Evolutionary conservation across 352 stramenopile genomes (phyloP).

Genomic region (Globisporangium radiosum): DNA sequence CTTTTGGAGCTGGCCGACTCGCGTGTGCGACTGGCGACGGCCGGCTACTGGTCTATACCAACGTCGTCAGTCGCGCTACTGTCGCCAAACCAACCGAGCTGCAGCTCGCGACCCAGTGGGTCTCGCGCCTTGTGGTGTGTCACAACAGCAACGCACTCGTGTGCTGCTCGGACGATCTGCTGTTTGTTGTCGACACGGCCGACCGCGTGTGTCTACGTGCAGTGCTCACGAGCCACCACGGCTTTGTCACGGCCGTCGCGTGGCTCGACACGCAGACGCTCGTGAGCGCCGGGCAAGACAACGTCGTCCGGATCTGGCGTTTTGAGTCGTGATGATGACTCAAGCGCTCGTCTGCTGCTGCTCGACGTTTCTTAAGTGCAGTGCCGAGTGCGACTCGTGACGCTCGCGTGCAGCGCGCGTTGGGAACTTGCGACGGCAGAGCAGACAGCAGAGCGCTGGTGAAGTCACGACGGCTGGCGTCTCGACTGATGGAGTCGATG

Average conservation of each 20-base stretch:
- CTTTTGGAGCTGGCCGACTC: constrained; percentile 23
- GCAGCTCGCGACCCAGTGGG: constrained; percentile 43
- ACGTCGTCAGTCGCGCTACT: constrained; percentile 12
- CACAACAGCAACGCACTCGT: constrained; percentile 30
- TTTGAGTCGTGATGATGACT: constrained; percentile 9
- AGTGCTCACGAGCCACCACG: constrained; percentile 41
- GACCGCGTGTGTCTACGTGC: constrained; percentile 22
- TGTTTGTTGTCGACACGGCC: constrained; percentile 55
- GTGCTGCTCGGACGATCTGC: constrained; percentile 47
- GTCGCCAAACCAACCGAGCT: constrained; percentile 23
- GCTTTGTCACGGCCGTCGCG: constrained; percentile 54
- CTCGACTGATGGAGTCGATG: constrained; percentile 2
- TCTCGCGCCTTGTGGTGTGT: constrained; percentile 48
- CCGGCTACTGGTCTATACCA: constrained; percentile 37
- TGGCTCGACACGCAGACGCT: constrained; percentile 40
- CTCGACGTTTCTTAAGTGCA: constrained; percentile 42
- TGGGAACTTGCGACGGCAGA: constrained; percentile 72
- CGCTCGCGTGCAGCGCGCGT: constrained; percentile 27
- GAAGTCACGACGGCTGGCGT: not conserved
- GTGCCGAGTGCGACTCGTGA: constrained; percentile 45
- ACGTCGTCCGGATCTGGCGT: constrained; percentile 64
- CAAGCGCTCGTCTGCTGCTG: not conserved
- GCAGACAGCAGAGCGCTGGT: constrained; percentile 32
- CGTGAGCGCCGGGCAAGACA: constrained; percentile 57
- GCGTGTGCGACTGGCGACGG: constrained; percentile 66